Evolutionary conservation across 139 green algal species (phyloP).

Genomic region (Asterochloris erici): DNA sequence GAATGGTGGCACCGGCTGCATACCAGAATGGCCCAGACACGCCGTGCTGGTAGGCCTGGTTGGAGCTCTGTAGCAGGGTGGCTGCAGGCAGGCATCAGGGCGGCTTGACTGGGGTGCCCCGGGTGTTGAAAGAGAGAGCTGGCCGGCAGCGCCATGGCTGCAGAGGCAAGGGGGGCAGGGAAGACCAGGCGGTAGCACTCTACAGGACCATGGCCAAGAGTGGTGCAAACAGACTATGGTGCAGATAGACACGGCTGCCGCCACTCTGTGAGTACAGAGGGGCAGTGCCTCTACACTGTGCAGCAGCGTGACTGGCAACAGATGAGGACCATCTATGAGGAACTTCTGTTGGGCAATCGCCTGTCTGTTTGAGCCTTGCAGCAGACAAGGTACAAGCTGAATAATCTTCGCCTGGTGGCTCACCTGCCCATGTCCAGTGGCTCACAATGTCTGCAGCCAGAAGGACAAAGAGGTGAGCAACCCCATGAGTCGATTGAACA

Average conservation of each 20-base stretch:
- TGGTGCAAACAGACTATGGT: too few species aligned
- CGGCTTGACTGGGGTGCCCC: slow-evolving; percentile 15
- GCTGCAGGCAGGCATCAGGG: slow-evolving; percentile 43
- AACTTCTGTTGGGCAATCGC: too few species aligned
- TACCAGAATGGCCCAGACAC: slow-evolving; percentile 70
- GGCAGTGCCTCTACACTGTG: too few species aligned
- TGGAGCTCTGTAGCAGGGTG: slow-evolving; percentile 57
- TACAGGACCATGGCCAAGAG: too few species aligned
- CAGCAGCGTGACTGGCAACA: too few species aligned
- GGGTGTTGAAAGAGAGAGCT: neutral
- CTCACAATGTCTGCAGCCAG: slow-evolving; percentile 22
- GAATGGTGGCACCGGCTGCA: slow-evolving; percentile 85
- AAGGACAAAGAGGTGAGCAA: neutral
- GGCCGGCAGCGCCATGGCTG: neutral
- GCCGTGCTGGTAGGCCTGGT: slow-evolving; percentile 52
- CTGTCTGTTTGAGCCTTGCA: too few species aligned
- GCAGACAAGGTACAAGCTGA: too few species aligned
- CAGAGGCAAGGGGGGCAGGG: neutral
- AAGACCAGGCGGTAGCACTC: neutral
- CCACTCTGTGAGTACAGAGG: too few species aligned
- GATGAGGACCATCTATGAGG: too few species aligned
- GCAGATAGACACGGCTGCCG: too few species aligned
- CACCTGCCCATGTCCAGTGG: slow-evolving; percentile 21
- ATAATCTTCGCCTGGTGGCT: neutral
- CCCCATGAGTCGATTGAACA: neutral